Evolutionary conservation across 352 stramenopile genomes (phyloP), one percentile per base, ranked within the genome.

Genomic region (Phytophthora multivora): DNA sequence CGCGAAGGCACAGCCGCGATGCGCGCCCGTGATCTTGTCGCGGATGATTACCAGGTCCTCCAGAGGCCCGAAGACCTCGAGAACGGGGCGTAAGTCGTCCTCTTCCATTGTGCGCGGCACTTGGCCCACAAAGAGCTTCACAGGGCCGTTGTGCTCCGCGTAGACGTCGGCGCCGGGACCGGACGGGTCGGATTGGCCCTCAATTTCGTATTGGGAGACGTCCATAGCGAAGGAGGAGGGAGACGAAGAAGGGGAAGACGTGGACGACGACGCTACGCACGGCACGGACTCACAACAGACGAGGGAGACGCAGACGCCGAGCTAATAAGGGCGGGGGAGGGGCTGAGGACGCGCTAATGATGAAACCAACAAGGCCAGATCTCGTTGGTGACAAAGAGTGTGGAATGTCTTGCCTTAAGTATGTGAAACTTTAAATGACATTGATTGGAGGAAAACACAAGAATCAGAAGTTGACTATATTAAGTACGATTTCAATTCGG

Each of bases 61-160:
- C 3, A 97, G 69, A 41, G 77, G 72, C 0, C 90, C 90, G 56
- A 90, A 97, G 18, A 83, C 86, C 48, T 96, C 87, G 41, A 97
- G 89, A 33, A 96, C 80, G 16, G 88, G 86, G 5, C 79, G 80
- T 28, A 97, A 71, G 26, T 90, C 82, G 28, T 93, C 81, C 55
- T 96, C 90, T 36, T 95, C 86, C 86, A 97, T 95, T 11, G 80
- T 85, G 51, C 92, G 90, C 33, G 90, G 90, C 60, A 97, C 88
- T 69, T 93, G 84, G 25, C 84, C 84, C 26, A 93, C 83, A 53
- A 93, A 93, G 36, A 93, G 80, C 75, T 93, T 93, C 31, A 93
- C 76, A 23, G 84, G 80, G 2, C 82, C 81, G 38, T 41, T 59
- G 26, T 33, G 30, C 4, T 57, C 28, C 4, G 53, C 50, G 46